Percentiles rank a stretch among this genome's conserved stretches.
Conservation (phyloP, 164 flowering plant genomes). For the Tinospora cordifolia region DNA sequence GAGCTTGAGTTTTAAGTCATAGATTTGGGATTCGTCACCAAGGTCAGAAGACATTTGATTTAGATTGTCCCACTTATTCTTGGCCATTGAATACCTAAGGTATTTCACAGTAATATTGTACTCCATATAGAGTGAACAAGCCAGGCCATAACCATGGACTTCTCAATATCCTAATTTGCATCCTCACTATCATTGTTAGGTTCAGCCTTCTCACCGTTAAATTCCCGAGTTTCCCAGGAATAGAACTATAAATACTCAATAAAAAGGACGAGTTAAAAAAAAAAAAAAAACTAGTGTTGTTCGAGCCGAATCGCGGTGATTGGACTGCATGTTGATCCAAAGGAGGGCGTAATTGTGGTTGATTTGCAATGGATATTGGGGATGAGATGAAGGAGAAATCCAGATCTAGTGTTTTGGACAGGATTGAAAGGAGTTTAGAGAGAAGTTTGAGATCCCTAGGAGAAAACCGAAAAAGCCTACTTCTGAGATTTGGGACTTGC, state of each 20-base stretch:
- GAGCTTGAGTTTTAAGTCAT: not conserved
- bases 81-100: conserved; percentile 2
- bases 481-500: too few relatives aligned
- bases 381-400: too few relatives aligned
- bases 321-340: too few relatives aligned
- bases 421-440: too few relatives aligned
- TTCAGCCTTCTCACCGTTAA: not conserved
- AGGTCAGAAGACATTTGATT: not conserved
- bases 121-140: conserved; percentile 11
- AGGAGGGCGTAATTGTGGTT: too few relatives aligned
- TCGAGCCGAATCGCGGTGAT: not conserved
- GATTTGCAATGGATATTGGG: too few relatives aligned
- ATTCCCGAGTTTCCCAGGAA: not conserved
- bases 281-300: not conserved
- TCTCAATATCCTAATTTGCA: not conserved
- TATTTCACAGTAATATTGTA: conserved; percentile 5
- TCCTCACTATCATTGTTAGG: not conserved
- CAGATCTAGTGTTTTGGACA: too few relatives aligned
- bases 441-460: too few relatives aligned
- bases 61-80: conserved; percentile 6
- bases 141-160: conserved; percentile 13
- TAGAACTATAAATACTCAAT: not conserved
- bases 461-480: too few relatives aligned
- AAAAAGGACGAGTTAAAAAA: not conserved
- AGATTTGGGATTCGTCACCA: conserved; percentile 1